Evolutionary conservation across 495 filamentous ascomycete species (phyloP).

Genomic region (Penicillium bialowiezense): DNA sequence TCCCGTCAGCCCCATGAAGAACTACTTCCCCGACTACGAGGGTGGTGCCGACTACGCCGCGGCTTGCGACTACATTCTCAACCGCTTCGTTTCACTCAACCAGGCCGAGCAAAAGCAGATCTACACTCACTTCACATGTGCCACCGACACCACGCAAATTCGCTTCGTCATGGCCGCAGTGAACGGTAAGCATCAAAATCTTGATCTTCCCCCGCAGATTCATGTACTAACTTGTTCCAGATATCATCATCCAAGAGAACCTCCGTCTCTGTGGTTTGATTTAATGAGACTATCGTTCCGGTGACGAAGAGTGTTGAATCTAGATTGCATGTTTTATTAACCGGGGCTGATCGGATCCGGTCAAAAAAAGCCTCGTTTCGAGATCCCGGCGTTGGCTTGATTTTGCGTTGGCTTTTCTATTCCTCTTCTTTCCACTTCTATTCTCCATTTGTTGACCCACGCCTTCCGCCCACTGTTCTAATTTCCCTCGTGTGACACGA

Average conservation of each 20-base stretch:
- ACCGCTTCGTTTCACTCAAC: conserved; percentile 94
- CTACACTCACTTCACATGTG: conserved; percentile 99
- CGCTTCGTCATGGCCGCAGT: conserved; percentile 99
- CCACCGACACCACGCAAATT: conserved; percentile 96
- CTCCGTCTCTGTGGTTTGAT: conserved; percentile 96
- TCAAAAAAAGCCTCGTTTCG: conserved; percentile 29
- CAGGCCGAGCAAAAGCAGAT: conserved; percentile 99
- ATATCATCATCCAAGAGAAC: conserved; percentile 99
- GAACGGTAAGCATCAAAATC: conserved; percentile 67
- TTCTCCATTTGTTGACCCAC: conserved; percentile 6
- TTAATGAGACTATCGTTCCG: conserved; percentile 52
- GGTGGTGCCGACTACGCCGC: conserved; percentile 87
- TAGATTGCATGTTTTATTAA: conserved; percentile 39
- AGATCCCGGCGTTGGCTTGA: conserved; percentile 45
- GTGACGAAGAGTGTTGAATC: conserved; percentile 32
- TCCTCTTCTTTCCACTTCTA: conserved; percentile 15
- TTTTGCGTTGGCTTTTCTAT: conserved; percentile 24
- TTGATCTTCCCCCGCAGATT: neutral
- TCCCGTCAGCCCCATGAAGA: conserved; percentile 98
- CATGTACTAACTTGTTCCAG: conserved; percentile 40
- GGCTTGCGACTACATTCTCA: conserved; percentile 95
- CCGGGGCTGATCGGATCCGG: conserved; percentile 27
- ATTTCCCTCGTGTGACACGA: conserved; percentile 36
- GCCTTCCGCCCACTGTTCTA: conserved; percentile 13
- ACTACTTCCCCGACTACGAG: conserved; percentile 99